phyloP scores from a whole-genome alignment of 768 basidiomycete genomes.

The Suillus subaureus region DNA sequence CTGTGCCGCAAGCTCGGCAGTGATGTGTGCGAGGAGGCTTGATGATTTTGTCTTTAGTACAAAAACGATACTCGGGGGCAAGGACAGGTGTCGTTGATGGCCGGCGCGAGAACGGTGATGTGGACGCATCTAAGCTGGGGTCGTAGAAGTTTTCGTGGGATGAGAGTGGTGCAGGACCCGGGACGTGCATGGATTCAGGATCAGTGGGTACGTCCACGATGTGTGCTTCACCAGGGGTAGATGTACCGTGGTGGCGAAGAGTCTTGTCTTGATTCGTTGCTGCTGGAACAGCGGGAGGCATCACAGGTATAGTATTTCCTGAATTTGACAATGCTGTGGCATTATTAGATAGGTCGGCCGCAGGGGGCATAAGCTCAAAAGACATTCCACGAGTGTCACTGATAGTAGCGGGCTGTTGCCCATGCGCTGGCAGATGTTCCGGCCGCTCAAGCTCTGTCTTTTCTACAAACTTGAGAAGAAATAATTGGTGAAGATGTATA shows the following conservation, averaged over 20 bases:
- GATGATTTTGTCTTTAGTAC: conserved; percentile 58
- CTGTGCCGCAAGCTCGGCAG: conserved; percentile 81
- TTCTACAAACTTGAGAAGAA: conserved; percentile 24
- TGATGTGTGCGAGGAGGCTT: conserved; percentile 82
- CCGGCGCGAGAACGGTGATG: conserved; percentile 26
- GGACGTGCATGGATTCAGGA: conserved; percentile 15
- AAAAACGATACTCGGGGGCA: conserved; percentile 68
- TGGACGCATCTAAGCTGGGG: conserved; percentile 12
- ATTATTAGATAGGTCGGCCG: conserved; percentile 12
- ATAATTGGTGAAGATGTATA: conserved; percentile 12
- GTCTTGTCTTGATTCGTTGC: conserved; percentile 19
- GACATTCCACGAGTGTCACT: conserved; percentile 31
- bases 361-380: conserved; percentile 29
- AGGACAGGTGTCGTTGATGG: conserved; percentile 51
- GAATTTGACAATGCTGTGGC: conserved; percentile 26
- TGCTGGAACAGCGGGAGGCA: conserved; percentile 16
- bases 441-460: conserved; percentile 19
- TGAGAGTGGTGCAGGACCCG: conserved; percentile 10
- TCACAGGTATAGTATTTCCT: conserved; percentile 19
- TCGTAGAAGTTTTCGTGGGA: conserved; percentile 17
- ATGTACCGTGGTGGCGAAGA: background rate
- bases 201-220: conserved; percentile 9
- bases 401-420: conserved; percentile 21
- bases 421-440: conserved; percentile 10
- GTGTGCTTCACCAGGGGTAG: conserved; percentile 23